Evolutionary conservation across 495 filamentous ascomycete species (phyloP), one percentile per base, ranked within the genome.

Genomic region (Jackrogersella multiformis): DNA sequence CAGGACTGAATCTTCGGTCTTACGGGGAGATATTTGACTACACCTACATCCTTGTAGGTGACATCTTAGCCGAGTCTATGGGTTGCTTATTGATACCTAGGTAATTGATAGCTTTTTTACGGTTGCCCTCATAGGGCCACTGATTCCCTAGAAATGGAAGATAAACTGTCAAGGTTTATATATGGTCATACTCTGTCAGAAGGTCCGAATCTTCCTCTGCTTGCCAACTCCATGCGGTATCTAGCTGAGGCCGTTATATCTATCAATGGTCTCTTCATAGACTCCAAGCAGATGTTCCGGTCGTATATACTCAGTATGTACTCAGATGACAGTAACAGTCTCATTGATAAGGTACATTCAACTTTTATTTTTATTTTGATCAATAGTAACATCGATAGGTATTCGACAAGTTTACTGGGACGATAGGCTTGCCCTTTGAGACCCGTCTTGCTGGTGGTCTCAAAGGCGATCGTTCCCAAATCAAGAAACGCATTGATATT

Each of bases 71-170:
- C 10, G 28, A 48, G 20, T 34, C 7, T 12, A 15, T 5, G 16
- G 10, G 4, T 2, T 20, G 10, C 8, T 3, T 46, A n/a, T 16
- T 60, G 10, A 46, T 30, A 60, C 16, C n/a, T n/a, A n/a, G n/a
- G n/a, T n/a, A n/a, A n/a, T 7, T 4, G 8, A 16, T 8, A 66
- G 63, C 51, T 66, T 10, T 66, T 66, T 16, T 66, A 61, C 26
- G 63, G 63, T 9, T 60, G 55, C 16, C 63, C 63, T 6, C 63
- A 66, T 30, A 36, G 63, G 49, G 35, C 38, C 23, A 8, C 20
- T 7, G 41, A 42, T 21, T 9, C 26, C 20, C 30, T 23, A 10
- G 26, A 61, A 15, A 60, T 66, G 63, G 56, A 66, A 42, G 54
- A 61, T 42, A 54, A 13, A 12, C 21, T 66, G 38, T 24, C 56